Evolutionary conservation across 768 basidiomycete genomes (phyloP).

Genomic region (Collybia sordida): DNA sequence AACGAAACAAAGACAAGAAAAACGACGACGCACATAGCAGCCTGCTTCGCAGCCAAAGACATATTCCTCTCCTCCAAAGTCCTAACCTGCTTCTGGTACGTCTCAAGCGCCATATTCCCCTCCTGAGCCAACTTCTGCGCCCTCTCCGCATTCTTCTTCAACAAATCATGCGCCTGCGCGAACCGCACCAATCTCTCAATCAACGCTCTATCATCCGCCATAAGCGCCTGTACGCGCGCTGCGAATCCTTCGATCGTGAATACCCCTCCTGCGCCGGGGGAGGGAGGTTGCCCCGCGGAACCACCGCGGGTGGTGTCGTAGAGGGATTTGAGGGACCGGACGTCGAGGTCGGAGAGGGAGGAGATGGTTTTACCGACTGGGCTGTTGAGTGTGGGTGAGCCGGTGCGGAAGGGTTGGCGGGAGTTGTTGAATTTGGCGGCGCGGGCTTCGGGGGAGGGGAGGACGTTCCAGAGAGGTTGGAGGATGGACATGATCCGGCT

Average conservation of each 20-base stretch:
- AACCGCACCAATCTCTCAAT: slow-evolving; percentile 84
- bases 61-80: slow-evolving; percentile 76
- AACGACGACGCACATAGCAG: slow-evolving; percentile 49
- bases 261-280: slow-evolving; percentile 27
- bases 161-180: slow-evolving; percentile 84
- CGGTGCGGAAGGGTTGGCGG: slow-evolving; percentile 48
- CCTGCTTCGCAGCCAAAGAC: slow-evolving; percentile 47
- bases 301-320: slow-evolving; percentile 48
- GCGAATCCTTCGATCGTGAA: slow-evolving; percentile 81
- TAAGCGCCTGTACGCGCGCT: slow-evolving; percentile 73
- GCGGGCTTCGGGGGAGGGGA: slow-evolving; percentile 85
- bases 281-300: slow-evolving; percentile 14
- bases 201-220: slow-evolving; percentile 80
- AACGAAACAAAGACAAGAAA: slow-evolving; percentile 5
- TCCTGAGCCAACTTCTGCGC: slow-evolving; percentile 91
- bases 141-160: slow-evolving; percentile 90
- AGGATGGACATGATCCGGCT: slow-evolving; percentile 61
- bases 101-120: slow-evolving; percentile 75
- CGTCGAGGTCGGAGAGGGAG: slow-evolving; percentile 82
- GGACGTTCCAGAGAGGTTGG: slow-evolving; percentile 72
- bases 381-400: slow-evolving; percentile 38
- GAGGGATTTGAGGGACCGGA: slow-evolving; percentile 80
- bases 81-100: slow-evolving; percentile 86
- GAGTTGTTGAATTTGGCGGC: slow-evolving; percentile 53
- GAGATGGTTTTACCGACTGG: slow-evolving; percentile 31